Percentiles rank a stretch among this genome's conserved stretches.
Conservation (phyloP, 805 yeast species). For the Candida koratica region DNA sequence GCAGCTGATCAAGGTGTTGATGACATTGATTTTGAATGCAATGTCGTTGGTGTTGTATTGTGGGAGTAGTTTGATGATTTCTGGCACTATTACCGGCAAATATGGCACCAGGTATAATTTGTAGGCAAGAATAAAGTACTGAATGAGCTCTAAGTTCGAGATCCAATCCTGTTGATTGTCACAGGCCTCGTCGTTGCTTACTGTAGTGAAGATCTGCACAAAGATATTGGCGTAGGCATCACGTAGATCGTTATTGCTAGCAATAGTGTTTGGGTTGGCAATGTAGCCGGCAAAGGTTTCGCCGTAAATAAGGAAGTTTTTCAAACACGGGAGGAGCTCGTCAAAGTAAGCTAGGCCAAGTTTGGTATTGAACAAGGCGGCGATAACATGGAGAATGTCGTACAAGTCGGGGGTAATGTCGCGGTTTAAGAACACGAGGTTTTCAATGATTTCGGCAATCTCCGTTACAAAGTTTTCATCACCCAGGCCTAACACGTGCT, state of each 20-base stretch:
- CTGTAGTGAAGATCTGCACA: conserved; percentile 30
- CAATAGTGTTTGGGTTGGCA: background rate
- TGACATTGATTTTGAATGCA: conserved; percentile 45
- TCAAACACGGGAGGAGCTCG: conserved; percentile 69
- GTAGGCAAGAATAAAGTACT: conserved; percentile 58
- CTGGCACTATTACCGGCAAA: conserved; percentile 7
- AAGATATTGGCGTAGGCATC: conserved; percentile 31
- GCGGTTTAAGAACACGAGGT: conserved; percentile 37
- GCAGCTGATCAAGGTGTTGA: conserved; percentile 62
- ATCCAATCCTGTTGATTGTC: conserved; percentile 54
- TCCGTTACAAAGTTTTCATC: conserved; percentile 75
- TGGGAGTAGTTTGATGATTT: conserved; percentile 3
- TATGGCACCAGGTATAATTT: conserved; percentile 24
- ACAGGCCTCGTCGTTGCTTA: conserved; percentile 44
- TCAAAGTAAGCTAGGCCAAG: conserved; percentile 66
- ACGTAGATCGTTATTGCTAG: background rate
- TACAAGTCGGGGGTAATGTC: conserved; percentile 63
- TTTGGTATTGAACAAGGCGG: conserved; percentile 22
- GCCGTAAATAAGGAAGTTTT: conserved; percentile 59
- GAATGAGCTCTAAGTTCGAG: conserved; percentile 59
- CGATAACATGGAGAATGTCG: conserved; percentile 57
- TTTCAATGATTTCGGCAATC: conserved; percentile 64
- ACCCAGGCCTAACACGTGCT: conserved; percentile 59
- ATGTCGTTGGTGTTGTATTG: conserved; percentile 27
- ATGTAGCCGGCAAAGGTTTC: background rate